Base-by-base conservation (phyloP, 2,329 filamentous ascomycete species). In the Aspergillus hortae region DNA sequence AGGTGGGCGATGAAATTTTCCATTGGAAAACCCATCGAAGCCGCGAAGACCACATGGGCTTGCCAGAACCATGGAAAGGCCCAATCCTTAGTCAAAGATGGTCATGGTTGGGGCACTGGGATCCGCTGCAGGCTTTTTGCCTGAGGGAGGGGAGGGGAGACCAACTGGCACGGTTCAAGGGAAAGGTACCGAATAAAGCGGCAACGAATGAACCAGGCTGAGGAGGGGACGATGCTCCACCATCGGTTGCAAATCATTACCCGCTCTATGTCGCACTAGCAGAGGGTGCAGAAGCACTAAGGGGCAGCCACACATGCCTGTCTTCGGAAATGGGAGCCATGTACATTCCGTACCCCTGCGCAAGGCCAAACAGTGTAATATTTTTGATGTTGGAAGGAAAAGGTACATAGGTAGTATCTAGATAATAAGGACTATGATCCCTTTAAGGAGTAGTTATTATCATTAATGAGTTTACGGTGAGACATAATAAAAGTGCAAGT, bases 211-310 rank as follows among this genome's bases (percentile, higher is more conserved):
- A 53, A 30, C 27, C 32, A 19, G 49, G 32, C 42, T 42, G 49
- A 36, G 43, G 48, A 36, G 48, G 12, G 35, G 52, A 19, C 2
- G 19, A 52, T 53, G 44, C 33, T 53, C 44, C 52, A 52, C 46
- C 56, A 55, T 48, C 51, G 46, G 44, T 50, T 56, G 58, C 58
- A 60, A 57, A 61, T 61, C 59, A 61, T 58, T 58, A 51, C 51
- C 59, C 53, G 52, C 56, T 48, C 23, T 51, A 46, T 54, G 52
- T 58, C 49, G 51, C 54, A 48, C 53, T 56, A 44, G 17, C n/a
- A 33, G 7, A 30, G 27, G 32, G 21, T 48, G 21, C 30, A 15
- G 10, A 46, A 17, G 32, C 14, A 46, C 11, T 19, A 33, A 32
- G 19, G 9, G 27, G 38, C 6, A 17, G 12, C 32, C 41, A 36